Conservation (phyloP, 2,329 filamentous ascomycete species). For the Colletotrichum endophyticum region DNA sequence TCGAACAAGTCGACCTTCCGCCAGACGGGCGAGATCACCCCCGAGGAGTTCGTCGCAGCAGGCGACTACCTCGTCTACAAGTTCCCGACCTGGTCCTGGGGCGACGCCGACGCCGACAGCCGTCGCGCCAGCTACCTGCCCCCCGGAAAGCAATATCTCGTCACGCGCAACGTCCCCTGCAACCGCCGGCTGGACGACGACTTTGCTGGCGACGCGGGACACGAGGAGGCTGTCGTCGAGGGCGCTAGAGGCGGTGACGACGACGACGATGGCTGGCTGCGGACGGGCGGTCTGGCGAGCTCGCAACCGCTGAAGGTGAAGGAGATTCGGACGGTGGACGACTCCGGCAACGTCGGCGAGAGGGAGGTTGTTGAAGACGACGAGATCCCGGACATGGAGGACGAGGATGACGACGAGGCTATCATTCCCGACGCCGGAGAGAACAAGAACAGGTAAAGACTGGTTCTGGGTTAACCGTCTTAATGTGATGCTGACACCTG, state of each 20-base stretch:
- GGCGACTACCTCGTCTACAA: constrained; percentile 99
- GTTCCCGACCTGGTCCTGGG: constrained; percentile 98
- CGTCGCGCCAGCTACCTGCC: constrained; percentile 85
- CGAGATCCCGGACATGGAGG: constrained; percentile 98
- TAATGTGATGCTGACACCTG: constrained; percentile 17
- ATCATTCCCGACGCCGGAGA: constrained; percentile 80
- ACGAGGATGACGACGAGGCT: constrained; percentile 94
- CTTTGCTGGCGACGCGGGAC: constrained; percentile 86
- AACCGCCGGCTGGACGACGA: constrained; percentile 90
- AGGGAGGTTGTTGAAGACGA: constrained; percentile 74
- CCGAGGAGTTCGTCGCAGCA: constrained; percentile 93
- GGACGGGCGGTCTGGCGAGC: constrained; percentile 80
- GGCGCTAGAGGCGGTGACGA: constrained; percentile 52
- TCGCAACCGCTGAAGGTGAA: constrained; percentile 77
- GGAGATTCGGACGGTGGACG: constrained; percentile 88
- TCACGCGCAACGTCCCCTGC: constrained; percentile 94
- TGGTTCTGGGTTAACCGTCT: background rate
- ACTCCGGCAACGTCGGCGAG: constrained; percentile 84
- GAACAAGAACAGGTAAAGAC: constrained; percentile 49
- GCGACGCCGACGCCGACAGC: constrained; percentile 80
- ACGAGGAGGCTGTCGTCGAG: constrained; percentile 84
- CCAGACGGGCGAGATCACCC: constrained; percentile 91
- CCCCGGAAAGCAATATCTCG: constrained; percentile 89
- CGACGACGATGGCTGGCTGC: constrained; percentile 88
- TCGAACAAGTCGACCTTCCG: constrained; percentile 93